Evolutionary conservation across 805 yeast species (phyloP).

Genomic region (Ogataea parapolymorpha): DNA sequence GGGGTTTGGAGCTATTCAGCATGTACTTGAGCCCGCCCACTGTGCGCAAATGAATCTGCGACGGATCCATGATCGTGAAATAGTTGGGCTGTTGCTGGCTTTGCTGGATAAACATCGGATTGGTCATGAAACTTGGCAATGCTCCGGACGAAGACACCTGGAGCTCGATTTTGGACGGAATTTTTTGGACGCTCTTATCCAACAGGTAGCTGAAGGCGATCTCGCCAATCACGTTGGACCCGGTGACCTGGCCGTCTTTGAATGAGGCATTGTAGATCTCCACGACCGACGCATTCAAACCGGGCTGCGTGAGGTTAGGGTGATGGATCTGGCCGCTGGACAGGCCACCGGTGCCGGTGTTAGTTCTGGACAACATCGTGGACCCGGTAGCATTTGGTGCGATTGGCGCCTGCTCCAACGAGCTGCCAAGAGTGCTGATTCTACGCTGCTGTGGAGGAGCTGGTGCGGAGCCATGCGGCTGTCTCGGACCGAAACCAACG

Average conservation of each 20-base stretch:
- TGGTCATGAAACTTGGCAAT: conserved; percentile 47
- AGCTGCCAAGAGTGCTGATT: conserved; percentile 13
- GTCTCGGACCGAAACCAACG: conserved; percentile 14
- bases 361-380: conserved; percentile 32
- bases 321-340: conserved; percentile 42
- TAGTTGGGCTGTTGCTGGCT: conserved; percentile 22
- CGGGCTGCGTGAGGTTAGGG: conserved; percentile 51
- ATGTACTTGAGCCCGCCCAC: conserved; percentile 81
- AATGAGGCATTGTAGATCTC: conserved; percentile 77
- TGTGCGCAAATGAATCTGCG: conserved; percentile 56
- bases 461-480: conserved; percentile 30
- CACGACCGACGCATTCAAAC: conserved; percentile 79
- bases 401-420: conserved; percentile 11
- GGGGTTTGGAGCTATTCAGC: conserved; percentile 50
- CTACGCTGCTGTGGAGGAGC: conserved; percentile 34
- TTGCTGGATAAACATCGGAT: conserved; percentile 50
- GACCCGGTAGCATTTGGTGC: conserved; percentile 37
- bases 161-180: conserved; percentile 43
- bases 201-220: conserved; percentile 70
- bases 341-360: conserved; percentile 33
- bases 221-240: conserved; percentile 76
- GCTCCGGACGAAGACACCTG: conserved; percentile 39
- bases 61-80: conserved; percentile 45
- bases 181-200: conserved; percentile 27
- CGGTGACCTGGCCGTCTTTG: conserved; percentile 59